These are phyloP conservation scores for Nadsonia commutata DNA, from an alignment of 1,139 yeast genomes.

Conservation along the genomic window DNA sequence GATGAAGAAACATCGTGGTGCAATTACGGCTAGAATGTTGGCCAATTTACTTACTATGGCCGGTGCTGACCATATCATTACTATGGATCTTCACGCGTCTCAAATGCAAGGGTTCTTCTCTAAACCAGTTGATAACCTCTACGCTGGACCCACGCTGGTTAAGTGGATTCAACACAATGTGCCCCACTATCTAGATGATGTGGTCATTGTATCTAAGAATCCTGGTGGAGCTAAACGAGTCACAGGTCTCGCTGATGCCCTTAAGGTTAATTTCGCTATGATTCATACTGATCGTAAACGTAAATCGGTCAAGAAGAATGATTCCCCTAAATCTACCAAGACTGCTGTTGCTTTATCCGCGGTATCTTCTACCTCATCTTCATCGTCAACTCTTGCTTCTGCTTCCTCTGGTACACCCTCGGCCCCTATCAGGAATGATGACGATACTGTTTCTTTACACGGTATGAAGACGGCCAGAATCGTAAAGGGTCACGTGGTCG, in stretches of 20 bases:
- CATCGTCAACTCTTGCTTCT: slow-evolving; percentile 1
- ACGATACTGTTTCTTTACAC: slow-evolving; percentile 44
- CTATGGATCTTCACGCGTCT: slow-evolving; percentile 96
- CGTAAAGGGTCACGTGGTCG: slow-evolving; percentile 94
- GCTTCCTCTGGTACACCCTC: slow-evolving; percentile 7
- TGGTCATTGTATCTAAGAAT: slow-evolving; percentile 84
- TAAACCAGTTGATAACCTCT: slow-evolving; percentile 90
- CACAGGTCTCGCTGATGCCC: slow-evolving; percentile 88
- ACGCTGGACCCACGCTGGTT: slow-evolving; percentile 93
- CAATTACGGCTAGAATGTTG: slow-evolving; percentile 97
- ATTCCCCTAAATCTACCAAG: slow-evolving; percentile 5
- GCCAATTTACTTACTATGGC: slow-evolving; percentile 94
- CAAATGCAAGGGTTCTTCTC: slow-evolving; percentile 99
- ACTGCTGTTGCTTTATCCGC: slow-evolving; percentile 3
- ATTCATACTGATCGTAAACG: slow-evolving; percentile 96
- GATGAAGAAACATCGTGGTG: slow-evolving; percentile 98
- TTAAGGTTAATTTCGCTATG: slow-evolving; percentile 96
- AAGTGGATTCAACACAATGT: slow-evolving; percentile 91
- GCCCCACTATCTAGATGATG: slow-evolving; percentile 66
- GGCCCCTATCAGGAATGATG: slow-evolving; percentile 24
- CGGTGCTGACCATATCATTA: slow-evolving; percentile 96
- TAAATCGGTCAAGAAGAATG: slow-evolving; percentile 27
- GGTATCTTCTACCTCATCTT: slow-evolving; percentile 4
- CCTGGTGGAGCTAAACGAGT: slow-evolving; percentile 99
- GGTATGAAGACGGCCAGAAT: slow-evolving; percentile 94